Base-by-base conservation (phyloP, 371 early-diverging fungal species). In the Lichtheimia ramosa region DNA sequence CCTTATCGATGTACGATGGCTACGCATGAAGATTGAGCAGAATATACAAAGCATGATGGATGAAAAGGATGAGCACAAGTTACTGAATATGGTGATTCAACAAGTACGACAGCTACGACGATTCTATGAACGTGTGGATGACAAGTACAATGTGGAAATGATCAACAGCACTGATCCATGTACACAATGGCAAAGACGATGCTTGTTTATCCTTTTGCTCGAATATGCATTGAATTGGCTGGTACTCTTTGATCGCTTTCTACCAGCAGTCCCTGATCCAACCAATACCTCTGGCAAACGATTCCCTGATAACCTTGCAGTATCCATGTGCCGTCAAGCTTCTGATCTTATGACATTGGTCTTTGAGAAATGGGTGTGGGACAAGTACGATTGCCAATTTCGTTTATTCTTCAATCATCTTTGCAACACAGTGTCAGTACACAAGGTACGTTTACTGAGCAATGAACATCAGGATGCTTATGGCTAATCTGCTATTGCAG, bases 181-280 rank as follows among this genome's bases (percentile, higher is more conserved):
- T 8, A 58, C 40, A 12, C 41, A 20, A 16, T 66, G 67, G 67
- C 42, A 55, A 20, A 51, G 27, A 18, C 59, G 67, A 16, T 42
- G 48, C 7, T 25, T 25, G 1, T 62, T 42, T 46, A 62, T 62
- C 51, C 23, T 62, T 0, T 43, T 66, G 18, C 28, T 66, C 18
- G 67, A 66, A 25, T 59, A 59, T 50, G 62, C 56, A 15, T 48
- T 65, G 58, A 65, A 65, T 25, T 65, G 66, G 66, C 48, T 66
- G 5, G 51, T 66, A 3, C 27, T 66, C 0, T 56, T 62, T 55
- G 59, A 62, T 48, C 56, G 48, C 3, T 51, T 66, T 41, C 27
- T 66, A 20, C 62, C 59, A 10, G 21, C 46, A 3, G 24, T 48
- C 7, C 54, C 54, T 7, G 59, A 56, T 28, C 40, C 46, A 39